These are phyloP conservation scores for Fusarium oligoseptatum DNA, from an alignment of 2,329 filamentous ascomycete genomes.

Conservation along the genomic window DNA sequence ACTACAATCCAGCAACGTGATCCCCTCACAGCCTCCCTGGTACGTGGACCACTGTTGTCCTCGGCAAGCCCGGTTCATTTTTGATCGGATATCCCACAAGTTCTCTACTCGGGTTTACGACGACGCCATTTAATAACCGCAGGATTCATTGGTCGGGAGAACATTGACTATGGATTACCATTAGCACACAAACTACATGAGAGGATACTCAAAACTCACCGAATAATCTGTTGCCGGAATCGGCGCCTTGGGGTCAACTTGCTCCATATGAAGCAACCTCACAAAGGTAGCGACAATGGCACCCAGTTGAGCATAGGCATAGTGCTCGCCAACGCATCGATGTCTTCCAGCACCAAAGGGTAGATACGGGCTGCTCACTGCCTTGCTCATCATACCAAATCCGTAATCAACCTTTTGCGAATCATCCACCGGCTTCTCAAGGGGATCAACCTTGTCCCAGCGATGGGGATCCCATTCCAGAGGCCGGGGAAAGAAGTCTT, in stretches of 20 bases:
- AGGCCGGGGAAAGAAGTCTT: constrained; percentile 84
- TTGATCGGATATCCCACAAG: background rate
- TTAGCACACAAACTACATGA: background rate
- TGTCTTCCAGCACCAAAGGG: constrained; percentile 96
- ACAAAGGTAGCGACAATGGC: constrained; percentile 84
- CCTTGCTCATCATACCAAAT: constrained; percentile 93
- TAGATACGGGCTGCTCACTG: constrained; percentile 87
- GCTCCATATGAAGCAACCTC: constrained; percentile 77
- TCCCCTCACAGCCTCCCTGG: background rate
- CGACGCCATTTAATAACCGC: constrained; percentile 35
- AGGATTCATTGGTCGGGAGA: constrained; percentile 42
- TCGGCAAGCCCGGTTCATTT: background rate
- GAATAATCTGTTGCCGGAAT: constrained; percentile 74
- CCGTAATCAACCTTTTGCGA: constrained; percentile 90
- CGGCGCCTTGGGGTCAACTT: constrained; percentile 66
- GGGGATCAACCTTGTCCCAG: constrained; percentile 71
- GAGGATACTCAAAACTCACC: constrained; percentile 51
- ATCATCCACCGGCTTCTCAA: constrained; percentile 65
- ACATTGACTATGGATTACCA: constrained; percentile 29
- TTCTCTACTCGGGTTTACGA: background rate
- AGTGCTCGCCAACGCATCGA: constrained; percentile 95
- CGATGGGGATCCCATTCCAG: constrained; percentile 89
- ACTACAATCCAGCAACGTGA: background rate
- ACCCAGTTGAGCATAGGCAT: constrained; percentile 91
- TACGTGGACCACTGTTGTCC: background rate